A percentile compares a stretch with the other conserved stretches of the same genome.
Evolutionary conservation across 352 stramenopile species (phyloP).

Genomic region (Globisporangium carolinianum): DNA sequence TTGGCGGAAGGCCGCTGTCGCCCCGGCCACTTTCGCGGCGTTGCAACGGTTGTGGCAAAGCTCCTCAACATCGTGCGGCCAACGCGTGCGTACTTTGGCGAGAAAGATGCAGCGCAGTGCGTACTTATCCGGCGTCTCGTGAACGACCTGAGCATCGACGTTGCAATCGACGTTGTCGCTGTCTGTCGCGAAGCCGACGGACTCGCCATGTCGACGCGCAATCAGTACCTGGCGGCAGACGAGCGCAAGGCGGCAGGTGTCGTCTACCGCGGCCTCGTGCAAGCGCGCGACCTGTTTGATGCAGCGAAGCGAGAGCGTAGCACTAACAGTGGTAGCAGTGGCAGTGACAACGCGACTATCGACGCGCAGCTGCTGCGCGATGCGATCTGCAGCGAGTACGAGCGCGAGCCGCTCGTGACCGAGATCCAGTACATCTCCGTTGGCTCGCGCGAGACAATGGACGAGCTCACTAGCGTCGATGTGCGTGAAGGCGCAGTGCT

Average conservation of each 20-base stretch:
- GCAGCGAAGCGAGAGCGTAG: conserved; percentile 10
- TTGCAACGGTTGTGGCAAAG: conserved; percentile 99
- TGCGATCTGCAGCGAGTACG: conserved; percentile 49
- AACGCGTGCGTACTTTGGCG: conserved; percentile 96
- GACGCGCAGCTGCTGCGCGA: conserved; percentile 25
- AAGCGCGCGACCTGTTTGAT: conserved; percentile 40
- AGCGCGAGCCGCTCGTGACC: conserved; percentile 85
- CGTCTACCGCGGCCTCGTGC: conserved; percentile 77
- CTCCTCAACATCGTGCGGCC: conserved; percentile 98
- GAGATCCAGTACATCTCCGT: conserved; percentile 96
- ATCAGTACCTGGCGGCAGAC: conserved; percentile 93
- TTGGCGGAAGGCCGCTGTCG: conserved; percentile 89
- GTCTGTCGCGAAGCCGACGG: conserved; percentile 94
- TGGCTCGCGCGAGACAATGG: conserved; percentile 92
- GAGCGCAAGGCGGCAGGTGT: conserved; percentile 87
- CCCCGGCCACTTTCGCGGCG: conserved; percentile 96
- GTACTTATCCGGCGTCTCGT: conserved; percentile 94
- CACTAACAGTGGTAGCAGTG: no score
- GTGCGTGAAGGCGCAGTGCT: conserved; percentile 79
- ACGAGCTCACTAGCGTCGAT: conserved; percentile 80
- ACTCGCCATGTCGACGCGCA: conserved; percentile 96
- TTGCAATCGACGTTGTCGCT: conserved; percentile 88
- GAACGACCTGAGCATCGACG: conserved; percentile 94
- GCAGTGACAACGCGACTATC: conserved; percentile 8
- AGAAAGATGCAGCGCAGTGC: conserved; percentile 98